phyloP scores from a whole-genome alignment of 257 asterid species.

The Fraxinus pennsylvanica region DNA sequence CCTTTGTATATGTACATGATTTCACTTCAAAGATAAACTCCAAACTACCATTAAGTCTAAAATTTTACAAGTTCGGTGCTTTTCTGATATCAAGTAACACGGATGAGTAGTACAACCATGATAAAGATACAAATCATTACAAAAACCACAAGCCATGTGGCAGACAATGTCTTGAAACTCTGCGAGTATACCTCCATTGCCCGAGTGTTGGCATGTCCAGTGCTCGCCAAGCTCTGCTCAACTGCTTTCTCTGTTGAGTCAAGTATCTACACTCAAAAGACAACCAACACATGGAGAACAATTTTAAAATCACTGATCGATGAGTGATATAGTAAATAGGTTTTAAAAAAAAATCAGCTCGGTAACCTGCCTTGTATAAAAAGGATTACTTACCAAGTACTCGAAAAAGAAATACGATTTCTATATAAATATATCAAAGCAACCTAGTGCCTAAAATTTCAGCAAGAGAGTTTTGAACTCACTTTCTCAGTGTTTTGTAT shows the following conservation, averaged over 20 bases:
- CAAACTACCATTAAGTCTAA: neutral
- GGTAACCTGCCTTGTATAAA: too few species aligned
- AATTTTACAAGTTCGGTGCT: neutral
- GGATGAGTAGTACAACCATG: slow-evolving; percentile 87
- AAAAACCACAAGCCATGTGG: slow-evolving; percentile 73
- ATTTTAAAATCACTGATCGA: neutral
- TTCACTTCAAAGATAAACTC: neutral
- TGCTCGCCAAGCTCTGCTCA: slow-evolving; percentile 87
- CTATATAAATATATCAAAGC: too few species aligned
- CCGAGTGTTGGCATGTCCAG: slow-evolving; percentile 69
- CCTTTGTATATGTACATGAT: slow-evolving; percentile 2
- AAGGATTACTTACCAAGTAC: neutral
- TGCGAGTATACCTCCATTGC: slow-evolving; percentile 68
- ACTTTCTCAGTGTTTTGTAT: slow-evolving; percentile 78
- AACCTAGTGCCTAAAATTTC: neutral
- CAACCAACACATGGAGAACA: neutral
- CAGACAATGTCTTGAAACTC: slow-evolving; percentile 74
- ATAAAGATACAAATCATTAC: slow-evolving; percentile 66
- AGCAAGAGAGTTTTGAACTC: slow-evolving; percentile 27
- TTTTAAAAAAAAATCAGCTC: too few species aligned
- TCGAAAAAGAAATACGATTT: too few species aligned
- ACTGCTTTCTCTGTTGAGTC: slow-evolving; percentile 89
- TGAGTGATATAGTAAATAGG: too few species aligned
- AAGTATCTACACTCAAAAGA: slow-evolving; percentile 52
- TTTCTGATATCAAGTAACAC: slow-evolving; percentile 49